Evolutionary conservation across 2,329 filamentous ascomycete genomes (phyloP).

Genomic region (Phoma sp.): DNA sequence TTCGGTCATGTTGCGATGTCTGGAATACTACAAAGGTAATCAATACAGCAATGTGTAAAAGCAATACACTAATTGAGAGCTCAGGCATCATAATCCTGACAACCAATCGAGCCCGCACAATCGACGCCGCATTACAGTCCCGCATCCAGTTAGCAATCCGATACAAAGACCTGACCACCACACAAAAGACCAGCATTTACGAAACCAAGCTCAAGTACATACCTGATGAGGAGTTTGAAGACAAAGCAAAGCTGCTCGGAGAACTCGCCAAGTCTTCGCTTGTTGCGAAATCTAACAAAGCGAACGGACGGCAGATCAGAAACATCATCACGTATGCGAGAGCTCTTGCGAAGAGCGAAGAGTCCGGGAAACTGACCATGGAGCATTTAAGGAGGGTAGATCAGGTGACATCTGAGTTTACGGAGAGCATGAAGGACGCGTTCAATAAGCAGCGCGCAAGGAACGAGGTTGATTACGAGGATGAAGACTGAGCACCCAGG

Average conservation of each 20-base stretch:
- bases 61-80: no score
- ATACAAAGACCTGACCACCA: slow-evolving; percentile 54
- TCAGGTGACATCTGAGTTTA: slow-evolving; percentile 14
- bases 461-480: not conserved
- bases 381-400: slow-evolving; percentile 12
- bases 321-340: slow-evolving; percentile 34
- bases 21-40: slow-evolving; percentile 54
- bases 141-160: slow-evolving; percentile 51
- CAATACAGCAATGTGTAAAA: no score
- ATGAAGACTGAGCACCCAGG: not conserved
- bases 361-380: not conserved
- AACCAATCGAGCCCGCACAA: slow-evolving; percentile 47
- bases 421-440: slow-evolving; percentile 16
- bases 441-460: not conserved
- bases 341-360: slow-evolving; percentile 20
- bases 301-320: slow-evolving; percentile 52
- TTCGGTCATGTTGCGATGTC: slow-evolving; percentile 38
- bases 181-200: slow-evolving; percentile 49
- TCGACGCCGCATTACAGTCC: slow-evolving; percentile 50
- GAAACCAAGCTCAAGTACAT: slow-evolving; percentile 31
- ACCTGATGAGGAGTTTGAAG: slow-evolving; percentile 10
- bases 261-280: slow-evolving; percentile 32
- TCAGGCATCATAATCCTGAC: slow-evolving; percentile 50
- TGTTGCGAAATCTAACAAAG: slow-evolving; percentile 17
- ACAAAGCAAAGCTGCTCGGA: slow-evolving; percentile 37